These are phyloP conservation scores for Panellus pusillus DNA, from an alignment of 768 basidiomycete species.

Conservation along the genomic window DNA sequence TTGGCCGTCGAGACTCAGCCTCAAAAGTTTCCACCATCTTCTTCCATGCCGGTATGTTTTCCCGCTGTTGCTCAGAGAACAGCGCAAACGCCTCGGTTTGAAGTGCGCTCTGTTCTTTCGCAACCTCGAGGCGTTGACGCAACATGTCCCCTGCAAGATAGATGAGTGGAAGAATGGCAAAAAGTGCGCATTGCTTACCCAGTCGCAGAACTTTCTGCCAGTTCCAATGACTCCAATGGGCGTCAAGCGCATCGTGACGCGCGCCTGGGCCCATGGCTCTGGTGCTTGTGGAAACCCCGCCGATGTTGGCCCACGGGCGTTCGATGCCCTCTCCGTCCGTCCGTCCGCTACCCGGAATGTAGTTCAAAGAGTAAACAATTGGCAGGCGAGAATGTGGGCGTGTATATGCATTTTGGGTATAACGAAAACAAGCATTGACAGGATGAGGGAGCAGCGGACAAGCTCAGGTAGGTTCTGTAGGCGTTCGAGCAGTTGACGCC, in stretches of 20 bases:
- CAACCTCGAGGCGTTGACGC: neutral
- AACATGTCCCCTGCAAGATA: neutral
- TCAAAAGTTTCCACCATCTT: neutral
- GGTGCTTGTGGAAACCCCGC: slow-evolving; percentile 29
- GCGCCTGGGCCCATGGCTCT: slow-evolving; percentile 38
- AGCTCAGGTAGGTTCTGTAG: slow-evolving; percentile 15
- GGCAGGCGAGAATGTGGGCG: slow-evolving; percentile 26
- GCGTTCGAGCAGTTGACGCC: slow-evolving; percentile 21
- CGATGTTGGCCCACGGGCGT: too few relatives aligned
- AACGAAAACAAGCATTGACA: too few relatives aligned
- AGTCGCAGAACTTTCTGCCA: slow-evolving; percentile 27
- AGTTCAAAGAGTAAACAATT: slow-evolving; percentile 21
- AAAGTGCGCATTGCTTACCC: slow-evolving; percentile 8
- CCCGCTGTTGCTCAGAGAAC: neutral
- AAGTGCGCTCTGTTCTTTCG: neutral
- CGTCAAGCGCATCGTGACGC: slow-evolving; percentile 26
- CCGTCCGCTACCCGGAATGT: too few relatives aligned
- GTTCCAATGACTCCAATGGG: too few relatives aligned
- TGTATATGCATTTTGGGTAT: slow-evolving; percentile 34
- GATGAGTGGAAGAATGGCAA: neutral
- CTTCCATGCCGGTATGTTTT: neutral
- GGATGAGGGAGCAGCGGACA: slow-evolving; percentile 12
- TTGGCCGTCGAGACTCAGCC: too few relatives aligned
- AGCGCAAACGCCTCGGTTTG: neutral
- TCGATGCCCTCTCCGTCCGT: too few relatives aligned